phyloP scores from a whole-genome alignment of 2,329 filamentous ascomycete species.

The Paramyrothecium sp. region DNA sequence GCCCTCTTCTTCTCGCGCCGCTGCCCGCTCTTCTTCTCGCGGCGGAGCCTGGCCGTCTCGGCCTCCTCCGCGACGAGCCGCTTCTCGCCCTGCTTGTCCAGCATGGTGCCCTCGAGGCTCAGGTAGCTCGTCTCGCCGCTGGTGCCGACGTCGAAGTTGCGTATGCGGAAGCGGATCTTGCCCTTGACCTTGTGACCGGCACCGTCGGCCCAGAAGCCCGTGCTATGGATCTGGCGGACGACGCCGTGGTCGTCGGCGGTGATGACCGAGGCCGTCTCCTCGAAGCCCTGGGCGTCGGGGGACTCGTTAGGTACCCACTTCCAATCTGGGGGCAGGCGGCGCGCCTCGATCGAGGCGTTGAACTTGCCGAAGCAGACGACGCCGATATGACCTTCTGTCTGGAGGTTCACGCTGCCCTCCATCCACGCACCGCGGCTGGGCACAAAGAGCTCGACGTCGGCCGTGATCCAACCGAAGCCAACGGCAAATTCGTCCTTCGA shows the following conservation, averaged over 20 bases:
- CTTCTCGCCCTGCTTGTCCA: slow-evolving; percentile 66
- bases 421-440: slow-evolving; percentile 72
- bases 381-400: slow-evolving; percentile 86
- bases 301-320: slow-evolving; percentile 66
- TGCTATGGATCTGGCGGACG: slow-evolving; percentile 50
- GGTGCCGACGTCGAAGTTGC: slow-evolving; percentile 78
- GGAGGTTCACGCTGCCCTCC: slow-evolving; percentile 79
- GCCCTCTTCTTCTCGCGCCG: slow-evolving; percentile 32
- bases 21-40: slow-evolving; percentile 30
- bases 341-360: slow-evolving; percentile 81
- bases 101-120: slow-evolving; percentile 85
- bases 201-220: slow-evolving; percentile 74
- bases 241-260: slow-evolving; percentile 51
- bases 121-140: slow-evolving; percentile 77
- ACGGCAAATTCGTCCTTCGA: slow-evolving; percentile 81
- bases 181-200: slow-evolving; percentile 68
- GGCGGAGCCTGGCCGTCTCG: slow-evolving; percentile 35
- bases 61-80: slow-evolving; percentile 45
- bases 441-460: slow-evolving; percentile 80
- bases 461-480: slow-evolving; percentile 84
- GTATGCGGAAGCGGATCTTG: slow-evolving; percentile 73
- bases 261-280: slow-evolving; percentile 38
- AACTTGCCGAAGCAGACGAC: slow-evolving; percentile 89
- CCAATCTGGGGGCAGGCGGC: slow-evolving; percentile 75
- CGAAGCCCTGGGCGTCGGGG: slow-evolving; percentile 35